Base-by-base conservation (phyloP, 495 filamentous ascomycete genomes). In the Amniculicola lignicola region DNA sequence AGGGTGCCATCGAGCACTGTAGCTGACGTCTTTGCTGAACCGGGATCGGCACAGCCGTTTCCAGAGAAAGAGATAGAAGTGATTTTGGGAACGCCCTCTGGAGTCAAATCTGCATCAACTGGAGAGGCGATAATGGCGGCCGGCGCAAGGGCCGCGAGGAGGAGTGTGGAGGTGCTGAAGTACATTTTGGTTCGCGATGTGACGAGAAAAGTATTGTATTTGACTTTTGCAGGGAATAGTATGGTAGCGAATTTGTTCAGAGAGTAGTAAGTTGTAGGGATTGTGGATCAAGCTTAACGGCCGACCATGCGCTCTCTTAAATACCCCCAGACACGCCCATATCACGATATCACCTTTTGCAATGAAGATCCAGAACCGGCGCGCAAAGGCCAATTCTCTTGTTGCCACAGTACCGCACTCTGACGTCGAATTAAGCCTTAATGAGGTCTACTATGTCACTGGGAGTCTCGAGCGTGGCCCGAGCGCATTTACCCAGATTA, bases 371-470 rank as follows among this genome's bases (percentile, higher is more conserved):
- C 9, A 18, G 1, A 4, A 11, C 11, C 5, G n/a, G 14, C 39
- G 25, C 22, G 9, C 16, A n/a, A n/a, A 16, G 2, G 28, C 18
- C 24, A 46, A 54, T 16, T 53, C 31, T 43, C 49, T 2, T 29
- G 28, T 53, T 53, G 49, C 51, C 51, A 46, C 51, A 39, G 51
- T 54, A 54, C 46, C 24, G 40, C 51, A 54, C 51, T 54, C 40
- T 54, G 51, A 54, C 51, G 51, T 54, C 51, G 24, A 18, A 35
- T 28, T 35, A 54, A 46, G 31, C 40, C 31, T 54, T 54, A 54
- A 54, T 54, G 37, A 23, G 7, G 5, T 21, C 14, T 41, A 14
- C 24, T 22, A 16, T 45, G 36, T 39, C 2, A 10, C 3, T 4
- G n/a, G 35, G 11, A 41, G 51, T 54, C 51, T 25, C 28, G 50